Evolutionary conservation across 139 green algal species (phyloP), one percentile per base, ranked within the genome.

Genomic region (Yamagishiella unicocca): DNA sequence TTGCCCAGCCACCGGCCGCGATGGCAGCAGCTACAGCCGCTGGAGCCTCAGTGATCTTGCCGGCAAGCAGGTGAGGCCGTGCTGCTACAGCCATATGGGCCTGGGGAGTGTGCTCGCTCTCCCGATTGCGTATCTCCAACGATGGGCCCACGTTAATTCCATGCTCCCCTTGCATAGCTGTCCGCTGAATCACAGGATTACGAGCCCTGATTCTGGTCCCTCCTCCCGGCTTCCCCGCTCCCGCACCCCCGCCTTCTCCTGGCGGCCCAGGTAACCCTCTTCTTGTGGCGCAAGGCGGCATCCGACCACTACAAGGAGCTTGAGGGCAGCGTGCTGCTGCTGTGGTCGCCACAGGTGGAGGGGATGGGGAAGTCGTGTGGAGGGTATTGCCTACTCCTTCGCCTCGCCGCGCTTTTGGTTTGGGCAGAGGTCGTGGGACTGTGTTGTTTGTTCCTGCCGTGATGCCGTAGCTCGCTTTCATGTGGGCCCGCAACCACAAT

Each of bases 251-350:
- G 19, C 21, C 9, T 22, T 25, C 29, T 54, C n/a, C n/a, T n/a
- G n/a, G n/a, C n/a, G 6, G 37, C 42, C 21, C 61, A 86, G 80
- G 33, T 89, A 55, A 89, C 84, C 24, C 72, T 84, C 0, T 89
- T 78, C 38, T 61, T 83, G 55, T 88, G 71, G 83, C 83, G 71
- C 37, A 68, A 73, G 19, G 89, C 89, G 12, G 71, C 85, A 5
- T 35, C 42, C 61, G 84, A 88, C 35, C 84, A 84, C 35, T 92
- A 90, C 77, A 92, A 90, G 71, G 89, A 92, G 62, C 14, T 4
- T 10, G 84, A 88, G 84, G 89, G 89, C 58, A 90, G 78, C 38
- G 45, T 92, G 74, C 43, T 89, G 58, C 81, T 90, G 29, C 45
- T 92, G 45, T 88, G 78, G 37, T 68, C 61, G 0, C 68, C 89